phyloP scores from a whole-genome alignment of 2,329 filamentous ascomycete species.

The Sporothrix mexicana region DNA sequence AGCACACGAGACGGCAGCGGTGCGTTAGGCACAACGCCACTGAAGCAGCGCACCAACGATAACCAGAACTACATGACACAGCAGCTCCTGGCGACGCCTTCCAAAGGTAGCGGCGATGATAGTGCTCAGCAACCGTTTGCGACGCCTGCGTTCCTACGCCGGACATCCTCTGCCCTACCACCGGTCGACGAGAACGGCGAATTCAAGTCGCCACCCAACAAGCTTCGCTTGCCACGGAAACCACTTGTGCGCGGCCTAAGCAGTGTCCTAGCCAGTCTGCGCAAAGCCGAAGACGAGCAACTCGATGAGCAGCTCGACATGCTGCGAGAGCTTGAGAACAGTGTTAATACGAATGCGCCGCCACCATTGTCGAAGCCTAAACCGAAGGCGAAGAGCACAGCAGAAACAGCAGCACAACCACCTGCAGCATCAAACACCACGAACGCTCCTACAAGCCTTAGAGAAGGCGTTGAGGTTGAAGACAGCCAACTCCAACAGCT shows the following conservation, averaged over 20 bases:
- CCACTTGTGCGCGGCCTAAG: constrained; percentile 73
- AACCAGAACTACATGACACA: constrained; percentile 41
- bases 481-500: constrained; percentile 12
- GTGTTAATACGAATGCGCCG: constrained; percentile 42
- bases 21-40: constrained; percentile 65
- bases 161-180: constrained; percentile 56
- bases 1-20: neutral
- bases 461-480: neutral
- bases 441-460: neutral
- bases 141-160: constrained; percentile 73
- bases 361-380: constrained; percentile 30
- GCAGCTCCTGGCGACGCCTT: constrained; percentile 24
- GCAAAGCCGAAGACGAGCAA: constrained; percentile 71
- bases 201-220: constrained; percentile 53
- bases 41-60: constrained; percentile 54
- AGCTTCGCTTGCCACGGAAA: constrained; percentile 61
- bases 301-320: constrained; percentile 77
- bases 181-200: constrained; percentile 62
- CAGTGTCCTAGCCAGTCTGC: constrained; percentile 72
- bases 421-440: neutral
- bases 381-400: neutral
- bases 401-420: neutral
- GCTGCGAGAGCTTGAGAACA: constrained; percentile 71
- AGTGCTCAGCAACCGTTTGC: constrained; percentile 59
- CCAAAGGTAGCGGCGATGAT: constrained; percentile 19